Conservation (phyloP, 257 asterid genomes). For the Plantago major region DNA sequence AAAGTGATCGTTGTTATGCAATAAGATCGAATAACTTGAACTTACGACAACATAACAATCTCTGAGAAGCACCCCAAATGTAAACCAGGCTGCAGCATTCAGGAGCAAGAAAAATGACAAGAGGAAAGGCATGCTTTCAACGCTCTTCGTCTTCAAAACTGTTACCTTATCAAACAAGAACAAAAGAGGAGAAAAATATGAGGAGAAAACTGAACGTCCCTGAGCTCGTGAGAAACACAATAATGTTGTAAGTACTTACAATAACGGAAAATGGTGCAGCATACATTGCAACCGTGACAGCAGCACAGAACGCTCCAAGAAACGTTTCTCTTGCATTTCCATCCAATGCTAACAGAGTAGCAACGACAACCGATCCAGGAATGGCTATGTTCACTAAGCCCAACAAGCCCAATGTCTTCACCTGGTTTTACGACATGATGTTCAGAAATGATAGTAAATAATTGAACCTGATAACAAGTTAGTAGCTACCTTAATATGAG, state of each 20-base stretch:
- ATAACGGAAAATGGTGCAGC: constrained; percentile 20
- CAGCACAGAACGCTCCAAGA: constrained; percentile 19
- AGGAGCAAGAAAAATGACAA: background rate
- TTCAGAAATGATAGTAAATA: background rate
- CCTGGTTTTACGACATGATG: constrained; percentile 7
- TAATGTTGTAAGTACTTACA: background rate
- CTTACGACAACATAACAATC: background rate
- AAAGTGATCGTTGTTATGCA: background rate
- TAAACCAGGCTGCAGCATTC: constrained; percentile 6
- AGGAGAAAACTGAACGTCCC: background rate
- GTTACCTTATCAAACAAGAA: background rate
- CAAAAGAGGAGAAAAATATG: background rate
- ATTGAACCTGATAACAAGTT: background rate
- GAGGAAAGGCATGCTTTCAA: background rate
- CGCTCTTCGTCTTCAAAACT: background rate
- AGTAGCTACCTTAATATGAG: too few species aligned
- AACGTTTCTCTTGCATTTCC: background rate
- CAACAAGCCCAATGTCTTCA: constrained; percentile 15
- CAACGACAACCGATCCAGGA: constrained; percentile 5
- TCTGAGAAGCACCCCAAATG: background rate
- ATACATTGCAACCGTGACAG: constrained; percentile 20
- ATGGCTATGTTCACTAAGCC: constrained; percentile 9
- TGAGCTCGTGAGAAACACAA: background rate
- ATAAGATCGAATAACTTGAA: background rate
- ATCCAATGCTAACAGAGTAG: constrained; percentile 1